phyloP scores from a whole-genome alignment of 208 protist species.

The Crithidia bombi region DNA sequence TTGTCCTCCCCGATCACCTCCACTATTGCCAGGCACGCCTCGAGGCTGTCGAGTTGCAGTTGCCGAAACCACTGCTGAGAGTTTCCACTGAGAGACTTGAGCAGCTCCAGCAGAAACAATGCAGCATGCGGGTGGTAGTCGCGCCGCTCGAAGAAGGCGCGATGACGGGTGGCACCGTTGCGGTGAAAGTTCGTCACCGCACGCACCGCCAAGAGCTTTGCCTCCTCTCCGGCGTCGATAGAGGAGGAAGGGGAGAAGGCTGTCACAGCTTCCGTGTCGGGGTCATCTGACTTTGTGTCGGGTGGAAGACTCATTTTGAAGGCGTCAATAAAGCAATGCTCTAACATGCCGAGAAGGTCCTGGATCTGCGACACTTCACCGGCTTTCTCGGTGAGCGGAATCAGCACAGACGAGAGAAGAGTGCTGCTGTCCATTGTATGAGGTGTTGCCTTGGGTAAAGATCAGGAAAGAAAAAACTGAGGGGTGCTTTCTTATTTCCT shows the following conservation, averaged over 20 bases:
- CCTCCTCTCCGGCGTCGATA: conserved; percentile 74
- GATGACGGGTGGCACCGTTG: conserved; percentile 36
- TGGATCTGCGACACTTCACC: conserved; percentile 47
- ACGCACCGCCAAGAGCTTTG: conserved; percentile 56
- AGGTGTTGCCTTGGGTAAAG: neutral
- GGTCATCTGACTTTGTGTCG: conserved; percentile 7
- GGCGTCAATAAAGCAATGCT: conserved; percentile 68
- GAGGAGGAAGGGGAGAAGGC: conserved; percentile 22
- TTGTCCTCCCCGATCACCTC: conserved; percentile 57
- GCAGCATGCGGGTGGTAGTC: conserved; percentile 76
- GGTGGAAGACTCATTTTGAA: conserved; percentile 40
- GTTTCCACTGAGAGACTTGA: conserved; percentile 72
- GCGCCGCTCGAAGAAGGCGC: conserved; percentile 45
- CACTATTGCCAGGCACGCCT: conserved; percentile 65
- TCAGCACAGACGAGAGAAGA: conserved; percentile 22
- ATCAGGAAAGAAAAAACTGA: neutral
- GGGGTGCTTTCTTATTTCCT: neutral
- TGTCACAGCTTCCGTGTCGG: neutral
- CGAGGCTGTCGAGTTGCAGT: conserved; percentile 69
- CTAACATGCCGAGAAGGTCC: conserved; percentile 60
- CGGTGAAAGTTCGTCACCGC: conserved; percentile 67
- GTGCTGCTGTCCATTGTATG: conserved; percentile 3
- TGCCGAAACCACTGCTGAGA: conserved; percentile 78
- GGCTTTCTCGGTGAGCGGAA: conserved; percentile 39
- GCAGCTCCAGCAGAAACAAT: conserved; percentile 85